Evolutionary conservation across 371 early-diverging fungal species (phyloP).

Genomic region (Choanephora cucurbitarum): DNA sequence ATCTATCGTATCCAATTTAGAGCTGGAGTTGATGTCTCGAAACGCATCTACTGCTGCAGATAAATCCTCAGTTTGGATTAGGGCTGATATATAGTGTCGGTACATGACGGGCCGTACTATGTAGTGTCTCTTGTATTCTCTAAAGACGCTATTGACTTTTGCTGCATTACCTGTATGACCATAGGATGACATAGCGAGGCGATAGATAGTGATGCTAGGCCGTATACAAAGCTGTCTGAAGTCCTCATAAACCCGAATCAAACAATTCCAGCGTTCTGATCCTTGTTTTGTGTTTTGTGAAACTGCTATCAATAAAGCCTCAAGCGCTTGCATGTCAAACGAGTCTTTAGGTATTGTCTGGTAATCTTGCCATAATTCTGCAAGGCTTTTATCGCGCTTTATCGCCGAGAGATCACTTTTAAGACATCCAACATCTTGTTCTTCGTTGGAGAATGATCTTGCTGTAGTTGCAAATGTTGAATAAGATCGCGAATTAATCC

Average conservation of each 20-base stretch:
- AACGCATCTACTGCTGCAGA: conserved; percentile 1
- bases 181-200: conserved; percentile 31
- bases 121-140: conserved; percentile 13
- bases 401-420: not conserved
- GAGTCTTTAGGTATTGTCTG: not conserved
- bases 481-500: not conserved
- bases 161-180: conserved; percentile 19
- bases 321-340: conserved; percentile 1
- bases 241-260: conserved; percentile 25
- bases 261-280: conserved; percentile 32
- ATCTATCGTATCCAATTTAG: conserved; percentile 1
- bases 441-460: not conserved
- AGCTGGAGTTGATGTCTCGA: conserved; percentile 8
- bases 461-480: conserved; percentile 1
- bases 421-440: not conserved
- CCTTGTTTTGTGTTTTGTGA: conserved; percentile 1
- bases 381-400: not conserved
- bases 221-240: conserved; percentile 3
- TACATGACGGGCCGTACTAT: conserved; percentile 4
- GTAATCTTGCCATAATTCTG: not conserved
- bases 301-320: conserved; percentile 1
- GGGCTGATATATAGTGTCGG: conserved; percentile 24
- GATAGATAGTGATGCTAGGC: conserved; percentile 19
- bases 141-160: conserved; percentile 16
- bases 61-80: conserved; percentile 21